Conservation (phyloP, 192 early-diverging fungal genomes). For the Gonapodya sp. region DNA sequence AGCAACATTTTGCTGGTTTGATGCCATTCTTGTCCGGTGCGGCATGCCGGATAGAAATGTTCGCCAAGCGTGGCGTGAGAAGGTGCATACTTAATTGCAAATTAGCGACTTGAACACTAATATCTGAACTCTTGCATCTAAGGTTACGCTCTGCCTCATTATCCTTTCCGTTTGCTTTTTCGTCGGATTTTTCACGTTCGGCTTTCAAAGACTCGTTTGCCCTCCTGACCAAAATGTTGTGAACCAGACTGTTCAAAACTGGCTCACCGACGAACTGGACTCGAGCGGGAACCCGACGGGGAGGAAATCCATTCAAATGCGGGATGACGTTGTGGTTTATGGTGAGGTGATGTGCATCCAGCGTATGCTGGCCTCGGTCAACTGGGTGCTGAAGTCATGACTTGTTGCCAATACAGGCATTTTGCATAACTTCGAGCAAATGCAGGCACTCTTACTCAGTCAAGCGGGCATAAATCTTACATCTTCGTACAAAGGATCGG, state of each 20-base stretch:
- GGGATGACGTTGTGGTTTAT: slow-evolving; percentile 21
- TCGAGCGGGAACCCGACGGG: slow-evolving; percentile 23
- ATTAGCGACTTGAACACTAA: not conserved
- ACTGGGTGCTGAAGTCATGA: not conserved
- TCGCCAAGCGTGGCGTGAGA: slow-evolving; percentile 40
- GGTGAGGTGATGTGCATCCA: slow-evolving; percentile 25
- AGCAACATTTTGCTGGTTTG: slow-evolving; percentile 25
- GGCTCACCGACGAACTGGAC: not conserved
- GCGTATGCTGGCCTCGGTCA: slow-evolving; percentile 11
- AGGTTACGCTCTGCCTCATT: slow-evolving; percentile 1
- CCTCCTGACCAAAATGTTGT: slow-evolving; percentile 11
- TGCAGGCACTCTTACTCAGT: not conserved
- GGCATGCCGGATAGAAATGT: slow-evolving; percentile 21
- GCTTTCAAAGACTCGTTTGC: slow-evolving; percentile 30
- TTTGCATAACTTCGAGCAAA: not conserved
- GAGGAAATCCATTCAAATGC: slow-evolving; percentile 20
- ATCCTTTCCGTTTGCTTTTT: slow-evolving; percentile 20
- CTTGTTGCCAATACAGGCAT: not conserved
- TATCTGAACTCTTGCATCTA: not conserved
- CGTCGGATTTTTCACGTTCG: slow-evolving; percentile 35
- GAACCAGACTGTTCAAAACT: not conserved
- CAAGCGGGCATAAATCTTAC: not conserved
- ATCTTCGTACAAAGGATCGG: not conserved
- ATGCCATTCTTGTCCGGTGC: slow-evolving; percentile 14
- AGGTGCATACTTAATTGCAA: slow-evolving; percentile 19